Percentiles rank a stretch among this genome's conserved stretches.
phyloP scores from a whole-genome alignment of 257 asterid genomes.

The Lithospermum erythrorhizon region DNA sequence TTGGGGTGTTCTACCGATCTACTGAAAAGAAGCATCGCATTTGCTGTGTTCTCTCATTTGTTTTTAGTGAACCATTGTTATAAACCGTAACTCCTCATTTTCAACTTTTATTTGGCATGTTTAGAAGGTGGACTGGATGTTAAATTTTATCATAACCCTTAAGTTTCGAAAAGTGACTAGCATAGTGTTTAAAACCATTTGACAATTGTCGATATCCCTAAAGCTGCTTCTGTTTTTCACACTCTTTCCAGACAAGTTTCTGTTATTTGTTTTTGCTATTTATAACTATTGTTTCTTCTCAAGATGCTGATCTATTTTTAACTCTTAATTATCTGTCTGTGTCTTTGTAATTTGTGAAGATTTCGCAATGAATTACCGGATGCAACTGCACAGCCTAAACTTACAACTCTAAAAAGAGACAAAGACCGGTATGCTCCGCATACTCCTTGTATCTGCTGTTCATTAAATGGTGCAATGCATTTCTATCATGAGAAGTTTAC shows the following conservation, averaged over 20 bases:
- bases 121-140: not conserved
- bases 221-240: no score
- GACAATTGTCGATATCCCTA: no score
- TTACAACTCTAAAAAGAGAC: slow-evolving; percentile 59
- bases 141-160: no score
- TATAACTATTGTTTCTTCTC: not conserved
- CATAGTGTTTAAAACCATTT: no score
- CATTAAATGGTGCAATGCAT: no score
- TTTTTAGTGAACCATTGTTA: not conserved
- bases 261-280: not conserved
- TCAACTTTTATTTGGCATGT: not conserved
- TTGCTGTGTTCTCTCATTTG: not conserved
- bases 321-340: slow-evolving; percentile 5
- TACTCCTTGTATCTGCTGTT: not conserved
- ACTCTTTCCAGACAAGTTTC: no score
- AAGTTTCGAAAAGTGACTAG: no score
- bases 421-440: slow-evolving; percentile 62
- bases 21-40: not conserved
- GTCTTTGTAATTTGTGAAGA: slow-evolving; percentile 43
- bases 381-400: slow-evolving; percentile 95
- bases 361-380: slow-evolving; percentile 96
- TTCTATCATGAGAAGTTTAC: not conserved
- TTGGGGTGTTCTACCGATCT: not conserved
- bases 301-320: not conserved
- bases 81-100: not conserved